Conservation (phyloP, 768 basidiomycete genomes). For the Tulasnella sp. region DNA sequence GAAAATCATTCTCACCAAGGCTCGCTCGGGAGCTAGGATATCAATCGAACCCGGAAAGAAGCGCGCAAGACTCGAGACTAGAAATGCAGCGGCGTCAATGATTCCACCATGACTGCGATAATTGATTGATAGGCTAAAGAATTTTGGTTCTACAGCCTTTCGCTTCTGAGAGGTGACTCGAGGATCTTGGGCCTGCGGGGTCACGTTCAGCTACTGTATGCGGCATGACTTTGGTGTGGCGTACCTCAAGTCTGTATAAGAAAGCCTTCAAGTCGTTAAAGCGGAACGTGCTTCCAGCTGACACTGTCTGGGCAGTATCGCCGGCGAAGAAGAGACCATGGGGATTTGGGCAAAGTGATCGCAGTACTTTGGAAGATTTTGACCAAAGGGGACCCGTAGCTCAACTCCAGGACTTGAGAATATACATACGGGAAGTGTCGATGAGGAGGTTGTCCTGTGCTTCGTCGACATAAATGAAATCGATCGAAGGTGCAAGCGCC, state of each 20-base stretch:
- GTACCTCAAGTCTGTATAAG: conserved; percentile 48
- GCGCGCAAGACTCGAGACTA: conserved; percentile 45
- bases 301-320: conserved; percentile 70
- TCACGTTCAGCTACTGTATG: not conserved
- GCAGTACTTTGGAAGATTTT: conserved; percentile 36
- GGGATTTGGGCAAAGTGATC: conserved; percentile 49
- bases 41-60: conserved; percentile 62
- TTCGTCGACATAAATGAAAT: conserved; percentile 64
- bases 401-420: not conserved
- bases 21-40: conserved; percentile 24
- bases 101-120: conserved; percentile 67
- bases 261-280: conserved; percentile 65
- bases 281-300: conserved; percentile 56
- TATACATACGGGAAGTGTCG: conserved; percentile 4
- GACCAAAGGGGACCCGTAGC: not conserved
- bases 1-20: not conserved
- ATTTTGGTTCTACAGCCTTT: not conserved
- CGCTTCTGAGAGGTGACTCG: not conserved
- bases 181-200: not conserved
- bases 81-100: conserved; percentile 52
- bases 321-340: conserved; percentile 70
- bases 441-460: conserved; percentile 21
- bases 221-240: not conserved
- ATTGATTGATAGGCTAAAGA: conserved; percentile 50
- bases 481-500: conserved; percentile 23